Evolutionary conservation across 2,329 filamentous ascomycete genomes (phyloP).

Genomic region (Gliomastix tumulicola): DNA sequence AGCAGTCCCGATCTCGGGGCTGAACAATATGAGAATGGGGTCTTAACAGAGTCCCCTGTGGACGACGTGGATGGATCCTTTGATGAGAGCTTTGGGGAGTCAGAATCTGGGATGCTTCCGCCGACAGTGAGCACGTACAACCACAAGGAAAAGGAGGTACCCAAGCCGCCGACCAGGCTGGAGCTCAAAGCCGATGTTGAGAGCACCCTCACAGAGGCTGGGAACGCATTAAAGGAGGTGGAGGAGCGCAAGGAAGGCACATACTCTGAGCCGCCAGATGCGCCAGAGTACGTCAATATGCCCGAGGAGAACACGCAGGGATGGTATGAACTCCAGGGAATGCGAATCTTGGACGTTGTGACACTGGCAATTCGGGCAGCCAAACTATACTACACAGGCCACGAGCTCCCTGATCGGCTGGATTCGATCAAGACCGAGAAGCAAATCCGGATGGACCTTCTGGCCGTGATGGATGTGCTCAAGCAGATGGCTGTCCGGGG

Average conservation of each 20-base stretch:
- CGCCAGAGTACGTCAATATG: slow-evolving; percentile 26
- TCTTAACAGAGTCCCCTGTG: slow-evolving; percentile 39
- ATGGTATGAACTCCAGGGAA: slow-evolving; percentile 83
- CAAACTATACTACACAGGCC: slow-evolving; percentile 92
- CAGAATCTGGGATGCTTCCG: slow-evolving; percentile 78
- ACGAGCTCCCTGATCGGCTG: slow-evolving; percentile 78
- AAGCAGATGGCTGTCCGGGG: slow-evolving; percentile 86
- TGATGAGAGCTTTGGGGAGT: slow-evolving; percentile 53
- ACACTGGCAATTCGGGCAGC: slow-evolving; percentile 94
- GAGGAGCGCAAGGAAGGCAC: slow-evolving; percentile 26
- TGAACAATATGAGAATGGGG: slow-evolving; percentile 20
- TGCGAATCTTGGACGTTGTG: slow-evolving; percentile 86
- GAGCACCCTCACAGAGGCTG: slow-evolving; percentile 61
- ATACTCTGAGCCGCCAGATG: slow-evolving; percentile 16
- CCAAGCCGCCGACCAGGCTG: slow-evolving; percentile 75
- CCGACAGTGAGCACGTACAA: slow-evolving; percentile 96
- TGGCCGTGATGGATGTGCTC: slow-evolving; percentile 81
- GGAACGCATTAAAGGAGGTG: slow-evolving; percentile 58
- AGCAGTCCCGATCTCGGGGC: slow-evolving; percentile 49
- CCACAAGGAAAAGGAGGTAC: slow-evolving; percentile 71
- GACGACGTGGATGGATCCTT: slow-evolving; percentile 23
- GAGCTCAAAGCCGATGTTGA: slow-evolving; percentile 66
- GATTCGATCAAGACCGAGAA: slow-evolving; percentile 85
- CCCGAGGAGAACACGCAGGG: slow-evolving; percentile 47
- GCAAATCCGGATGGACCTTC: slow-evolving; percentile 74